Base-by-base conservation (phyloP, 495 filamentous ascomycete species). In the Neurospora sp. region DNA sequence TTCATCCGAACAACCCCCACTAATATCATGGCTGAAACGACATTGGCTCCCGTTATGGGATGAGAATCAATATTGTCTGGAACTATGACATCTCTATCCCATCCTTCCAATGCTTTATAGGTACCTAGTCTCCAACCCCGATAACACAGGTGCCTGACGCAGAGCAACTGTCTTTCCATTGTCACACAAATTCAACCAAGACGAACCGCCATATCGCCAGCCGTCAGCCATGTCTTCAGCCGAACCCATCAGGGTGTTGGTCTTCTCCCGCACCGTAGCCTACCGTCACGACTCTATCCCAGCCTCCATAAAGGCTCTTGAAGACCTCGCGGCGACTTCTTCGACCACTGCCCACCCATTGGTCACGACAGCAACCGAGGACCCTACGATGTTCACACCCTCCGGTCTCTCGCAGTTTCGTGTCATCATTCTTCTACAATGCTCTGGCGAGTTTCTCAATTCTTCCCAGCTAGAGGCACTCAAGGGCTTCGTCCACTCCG, bases 221-320 rank as follows among this genome's bases (percentile, higher is more conserved):
- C 31, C 53, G 22, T 31, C 22, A 27, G 0, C 53, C 53, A 65
- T 65, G 53, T 35, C 53, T 65, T 65, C 53, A 65, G 53, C 27
- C 53, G 27, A 65, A 35, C 73, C 69, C 59, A 70, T 76, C 61
- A 71, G 40, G 8, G 69, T 82, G 31, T 77, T 84, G 69, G 59
- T 82, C 68, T 81, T 83, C 71, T 82, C 78, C 41, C 77, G 77
- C 70, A 82, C 82, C 17, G 69, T 71, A 0, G 78, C 70, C 17
- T 83, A 82, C 69, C 77, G 81, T 38, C 82, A 83, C 59, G 74
- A 70, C 42, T 83, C 77, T 40, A 84, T 82, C 71, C 77, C 81
- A 2, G 73, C 79, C 10, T 79, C 75, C 37, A 78, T 82, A 40
- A 70, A 73, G 0, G 75, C 76, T 5, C 74, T 83, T 40, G 69